phyloP scores from a whole-genome alignment of 2,329 filamentous ascomycete genomes.

The Ophiostoma montium region DNA sequence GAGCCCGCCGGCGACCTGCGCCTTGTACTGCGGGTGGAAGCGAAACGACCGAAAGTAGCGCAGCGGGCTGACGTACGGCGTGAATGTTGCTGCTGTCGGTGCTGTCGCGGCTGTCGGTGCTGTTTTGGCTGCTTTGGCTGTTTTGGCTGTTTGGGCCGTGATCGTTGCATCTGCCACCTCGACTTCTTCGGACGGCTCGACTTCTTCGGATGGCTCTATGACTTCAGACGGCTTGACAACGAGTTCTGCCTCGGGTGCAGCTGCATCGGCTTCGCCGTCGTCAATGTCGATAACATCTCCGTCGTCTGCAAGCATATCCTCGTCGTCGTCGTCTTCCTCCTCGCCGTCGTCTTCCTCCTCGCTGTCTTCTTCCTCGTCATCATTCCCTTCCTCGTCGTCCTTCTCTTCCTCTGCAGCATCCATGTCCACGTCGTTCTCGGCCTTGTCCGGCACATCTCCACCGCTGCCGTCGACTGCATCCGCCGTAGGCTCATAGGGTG shows the following conservation, averaged over 20 bases:
- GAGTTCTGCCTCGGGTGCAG: not conserved
- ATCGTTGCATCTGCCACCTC: too few relatives aligned
- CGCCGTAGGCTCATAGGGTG: not conserved
- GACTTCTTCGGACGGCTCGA: not conserved
- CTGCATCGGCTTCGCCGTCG: not conserved
- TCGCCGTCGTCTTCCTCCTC: constrained; percentile 5
- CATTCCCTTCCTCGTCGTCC: not conserved
- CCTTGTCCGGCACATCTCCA: not conserved
- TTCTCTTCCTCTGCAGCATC: not conserved
- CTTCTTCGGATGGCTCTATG: not conserved
- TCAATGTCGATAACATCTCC: constrained; percentile 11
- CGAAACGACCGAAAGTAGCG: constrained; percentile 75
- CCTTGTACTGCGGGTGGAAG: constrained; percentile 65
- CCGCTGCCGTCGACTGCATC: not conserved
- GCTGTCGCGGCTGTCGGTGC: not conserved
- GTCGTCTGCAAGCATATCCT: constrained; percentile 13
- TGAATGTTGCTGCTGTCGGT: constrained; percentile 11
- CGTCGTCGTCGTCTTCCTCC: not conserved
- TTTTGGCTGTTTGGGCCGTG: not conserved
- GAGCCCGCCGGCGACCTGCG: constrained; percentile 59
- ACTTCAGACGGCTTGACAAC: not conserved
- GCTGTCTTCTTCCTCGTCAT: not conserved
- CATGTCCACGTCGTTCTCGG: not conserved
- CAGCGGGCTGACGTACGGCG: constrained; percentile 71
- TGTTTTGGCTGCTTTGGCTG: not conserved